Evolutionary conservation across 371 early-diverging fungal genomes (phyloP).

Genomic region (Lichtheimia corymbifera): DNA sequence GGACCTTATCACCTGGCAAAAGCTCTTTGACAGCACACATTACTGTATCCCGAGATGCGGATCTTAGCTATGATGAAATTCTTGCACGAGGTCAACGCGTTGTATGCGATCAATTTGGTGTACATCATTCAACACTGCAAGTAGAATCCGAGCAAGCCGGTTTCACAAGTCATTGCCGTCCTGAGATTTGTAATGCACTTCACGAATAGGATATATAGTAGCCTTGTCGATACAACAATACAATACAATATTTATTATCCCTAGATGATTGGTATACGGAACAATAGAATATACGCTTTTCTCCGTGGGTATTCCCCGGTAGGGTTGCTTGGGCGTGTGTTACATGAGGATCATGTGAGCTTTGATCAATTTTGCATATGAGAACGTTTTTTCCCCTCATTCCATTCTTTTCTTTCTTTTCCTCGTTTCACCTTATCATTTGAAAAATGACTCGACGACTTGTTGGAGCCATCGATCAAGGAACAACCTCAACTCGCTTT

Average conservation of each 20-base stretch:
- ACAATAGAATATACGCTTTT: neutral
- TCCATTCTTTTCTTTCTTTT: slow-evolving; percentile 1
- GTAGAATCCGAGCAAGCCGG: slow-evolving; percentile 56
- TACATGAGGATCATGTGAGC: neutral
- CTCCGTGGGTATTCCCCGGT: slow-evolving; percentile 5
- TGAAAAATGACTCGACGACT: slow-evolving; percentile 16
- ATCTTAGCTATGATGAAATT: slow-evolving; percentile 48
- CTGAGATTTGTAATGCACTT: slow-evolving; percentile 21
- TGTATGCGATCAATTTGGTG: slow-evolving; percentile 64
- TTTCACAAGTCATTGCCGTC: slow-evolving; percentile 27
- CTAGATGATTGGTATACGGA: neutral
- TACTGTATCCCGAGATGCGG: slow-evolving; percentile 25
- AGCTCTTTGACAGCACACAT: slow-evolving; percentile 52
- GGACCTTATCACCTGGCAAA: slow-evolving; percentile 78
- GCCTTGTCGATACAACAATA: neutral
- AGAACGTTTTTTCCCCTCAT: slow-evolving; percentile 3
- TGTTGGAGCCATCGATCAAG: slow-evolving; percentile 94
- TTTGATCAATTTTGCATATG: slow-evolving; percentile 1
- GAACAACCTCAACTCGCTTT: slow-evolving; percentile 92
- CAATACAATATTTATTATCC: no score
- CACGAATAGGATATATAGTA: neutral
- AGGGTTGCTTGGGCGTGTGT: neutral
- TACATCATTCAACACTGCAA: slow-evolving; percentile 75
- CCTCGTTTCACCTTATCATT: slow-evolving; percentile 1
- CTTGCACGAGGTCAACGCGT: slow-evolving; percentile 62